Evolutionary conservation across 1,139 yeast species (phyloP).

Genomic region (Hanseniaspora uvarum): DNA sequence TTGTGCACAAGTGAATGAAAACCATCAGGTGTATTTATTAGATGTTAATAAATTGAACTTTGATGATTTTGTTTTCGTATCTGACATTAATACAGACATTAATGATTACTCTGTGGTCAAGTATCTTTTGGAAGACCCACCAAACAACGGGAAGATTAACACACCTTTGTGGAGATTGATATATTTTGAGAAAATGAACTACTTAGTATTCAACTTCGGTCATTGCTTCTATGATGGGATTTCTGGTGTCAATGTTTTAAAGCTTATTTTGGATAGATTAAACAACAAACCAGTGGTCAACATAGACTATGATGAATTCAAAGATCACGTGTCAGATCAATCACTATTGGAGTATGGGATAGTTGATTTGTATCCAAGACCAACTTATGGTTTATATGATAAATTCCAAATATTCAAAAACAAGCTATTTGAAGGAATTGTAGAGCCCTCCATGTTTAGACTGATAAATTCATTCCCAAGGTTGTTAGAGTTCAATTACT

Average conservation of each 20-base stretch:
- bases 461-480: background rate
- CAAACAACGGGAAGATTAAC: conserved; percentile 1
- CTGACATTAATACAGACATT: background rate
- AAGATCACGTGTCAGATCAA: background rate
- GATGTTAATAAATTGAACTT: background rate
- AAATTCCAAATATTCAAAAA: background rate
- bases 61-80: background rate
- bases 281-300: background rate
- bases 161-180: conserved; percentile 15
- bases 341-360: background rate
- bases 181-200: conserved; percentile 9
- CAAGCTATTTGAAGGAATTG: background rate
- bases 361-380: conserved; percentile 13
- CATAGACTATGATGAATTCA: background rate
- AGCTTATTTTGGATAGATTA: background rate
- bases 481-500: background rate
- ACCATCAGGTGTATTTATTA: conserved; percentile 4
- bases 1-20: background rate
- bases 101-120: background rate
- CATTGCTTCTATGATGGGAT: conserved; percentile 17
- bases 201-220: conserved; percentile 14
- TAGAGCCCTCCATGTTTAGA: conserved; percentile 2
- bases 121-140: background rate
- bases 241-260: conserved; percentile 7
- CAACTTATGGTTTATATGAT: background rate